phyloP scores from a whole-genome alignment of 495 filamentous ascomycete species.

The Beverwykella pulmonaria region DNA sequence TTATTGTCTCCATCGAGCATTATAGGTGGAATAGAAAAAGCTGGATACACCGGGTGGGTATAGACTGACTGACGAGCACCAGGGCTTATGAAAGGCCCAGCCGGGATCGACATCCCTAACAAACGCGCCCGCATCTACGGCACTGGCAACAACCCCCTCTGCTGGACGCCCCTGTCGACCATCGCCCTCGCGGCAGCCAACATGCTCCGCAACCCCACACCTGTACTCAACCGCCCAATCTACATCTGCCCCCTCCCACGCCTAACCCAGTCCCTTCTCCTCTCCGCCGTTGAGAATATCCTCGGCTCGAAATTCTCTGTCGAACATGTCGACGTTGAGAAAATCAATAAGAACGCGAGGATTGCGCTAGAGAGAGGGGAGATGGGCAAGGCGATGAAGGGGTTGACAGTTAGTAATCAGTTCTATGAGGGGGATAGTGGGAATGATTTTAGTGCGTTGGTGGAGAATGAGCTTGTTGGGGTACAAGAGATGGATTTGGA shows the following conservation, averaged over 20 bases:
- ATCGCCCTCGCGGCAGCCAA: constrained; percentile 22
- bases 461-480: constrained; percentile 35
- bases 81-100: constrained; percentile 38
- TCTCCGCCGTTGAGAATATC: constrained; percentile 28
- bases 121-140: constrained; percentile 30
- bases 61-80: neutral
- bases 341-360: constrained; percentile 37
- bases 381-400: constrained; percentile 25
- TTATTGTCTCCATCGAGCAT: neutral
- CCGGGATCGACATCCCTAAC: constrained; percentile 33
- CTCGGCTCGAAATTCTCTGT: constrained; percentile 22
- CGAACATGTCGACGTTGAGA: constrained; percentile 28
- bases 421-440: constrained; percentile 29
- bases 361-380: constrained; percentile 36
- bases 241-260: constrained; percentile 26
- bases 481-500: constrained; percentile 26
- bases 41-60: too few species aligned
- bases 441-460: constrained; percentile 13
- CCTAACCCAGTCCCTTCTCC: constrained; percentile 32
- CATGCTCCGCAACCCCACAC: constrained; percentile 30
- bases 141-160: constrained; percentile 27
- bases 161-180: constrained; percentile 33
- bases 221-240: constrained; percentile 32
- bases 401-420: constrained; percentile 24
- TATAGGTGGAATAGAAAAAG: too few species aligned